Evolutionary conservation across 257 asterid species (phyloP).

Genomic region (Paulownia fortunei): DNA sequence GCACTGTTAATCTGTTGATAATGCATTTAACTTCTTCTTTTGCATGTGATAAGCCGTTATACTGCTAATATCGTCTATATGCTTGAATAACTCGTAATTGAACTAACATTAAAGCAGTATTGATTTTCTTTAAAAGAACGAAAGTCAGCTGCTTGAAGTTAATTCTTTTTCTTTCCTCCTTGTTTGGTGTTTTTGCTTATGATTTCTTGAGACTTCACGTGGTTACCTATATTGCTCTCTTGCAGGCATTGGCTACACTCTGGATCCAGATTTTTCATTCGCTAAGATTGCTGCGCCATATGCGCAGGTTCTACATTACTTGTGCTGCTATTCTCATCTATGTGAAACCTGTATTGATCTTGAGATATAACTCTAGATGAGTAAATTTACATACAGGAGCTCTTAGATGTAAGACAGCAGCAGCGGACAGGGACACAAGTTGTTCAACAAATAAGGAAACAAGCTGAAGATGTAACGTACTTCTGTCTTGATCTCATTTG

Average conservation of each 20-base stretch:
- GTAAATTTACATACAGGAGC: constrained; percentile 56
- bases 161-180: too few species aligned
- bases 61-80: background rate
- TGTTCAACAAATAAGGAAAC: constrained; percentile 76
- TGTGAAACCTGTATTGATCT: background rate
- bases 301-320: constrained; percentile 65
- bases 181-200: too few species aligned
- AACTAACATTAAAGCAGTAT: too few species aligned
- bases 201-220: background rate
- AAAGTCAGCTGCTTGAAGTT: too few species aligned
- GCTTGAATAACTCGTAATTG: background rate
- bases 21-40: too few species aligned
- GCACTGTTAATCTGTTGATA: too few species aligned
- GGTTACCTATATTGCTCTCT: constrained; percentile 26
- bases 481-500: background rate
- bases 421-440: constrained; percentile 63
- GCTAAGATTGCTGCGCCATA: constrained; percentile 88
- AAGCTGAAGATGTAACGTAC: constrained; percentile 75
- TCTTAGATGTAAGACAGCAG: constrained; percentile 61
- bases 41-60: too few species aligned
- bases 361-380: background rate
- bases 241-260: constrained; percentile 75
- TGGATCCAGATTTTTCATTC: constrained; percentile 85
- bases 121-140: too few species aligned
- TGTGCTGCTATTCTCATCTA: background rate